Percentiles rank a stretch among this genome's conserved stretches.
Evolutionary conservation across 2,329 filamentous ascomycete genomes (phyloP).

Genomic region (Aspergillus clavatus): DNA sequence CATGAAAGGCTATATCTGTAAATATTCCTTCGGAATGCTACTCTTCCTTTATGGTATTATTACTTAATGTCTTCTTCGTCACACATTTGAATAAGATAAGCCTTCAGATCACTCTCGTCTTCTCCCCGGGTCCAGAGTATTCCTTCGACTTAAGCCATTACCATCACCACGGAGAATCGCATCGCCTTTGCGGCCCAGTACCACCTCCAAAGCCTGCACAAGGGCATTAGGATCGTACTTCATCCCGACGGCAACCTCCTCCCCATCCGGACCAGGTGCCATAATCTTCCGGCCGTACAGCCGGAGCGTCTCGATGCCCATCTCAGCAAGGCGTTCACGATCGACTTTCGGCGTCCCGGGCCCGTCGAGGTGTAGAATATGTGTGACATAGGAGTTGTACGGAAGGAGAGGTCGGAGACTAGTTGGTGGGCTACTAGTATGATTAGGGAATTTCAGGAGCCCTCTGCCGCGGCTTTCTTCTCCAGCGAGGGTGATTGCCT

Average conservation of each 20-base stretch:
- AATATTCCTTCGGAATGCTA: neutral
- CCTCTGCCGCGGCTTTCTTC: slow-evolving; percentile 57
- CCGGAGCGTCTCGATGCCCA: slow-evolving; percentile 73
- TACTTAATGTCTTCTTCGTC: too few relatives aligned
- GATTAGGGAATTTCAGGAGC: slow-evolving; percentile 7
- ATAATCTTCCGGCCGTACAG: slow-evolving; percentile 65
- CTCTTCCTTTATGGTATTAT: neutral
- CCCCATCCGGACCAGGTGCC: slow-evolving; percentile 30
- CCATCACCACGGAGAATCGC: slow-evolving; percentile 40
- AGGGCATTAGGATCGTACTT: slow-evolving; percentile 73
- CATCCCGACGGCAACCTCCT: slow-evolving; percentile 51
- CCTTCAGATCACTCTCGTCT: slow-evolving; percentile 21
- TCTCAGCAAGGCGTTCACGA: slow-evolving; percentile 53
- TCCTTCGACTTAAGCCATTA: slow-evolving; percentile 50
- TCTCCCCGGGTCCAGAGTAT: slow-evolving; percentile 48
- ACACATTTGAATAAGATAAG: too few relatives aligned
- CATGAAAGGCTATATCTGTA: neutral
- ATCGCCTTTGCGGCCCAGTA: slow-evolving; percentile 63
- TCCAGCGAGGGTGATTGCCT: slow-evolving; percentile 70
- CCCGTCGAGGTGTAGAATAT: slow-evolving; percentile 74
- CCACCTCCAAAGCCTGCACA: slow-evolving; percentile 68
- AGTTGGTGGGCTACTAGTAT: slow-evolving; percentile 2
- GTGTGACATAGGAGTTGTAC: slow-evolving; percentile 69
- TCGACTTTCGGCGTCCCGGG: slow-evolving; percentile 67
- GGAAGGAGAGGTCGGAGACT: slow-evolving; percentile 38